These are phyloP conservation scores for Kwoniella shivajii DNA, from an alignment of 1,284 basidiomycete genomes.

Conservation along the genomic window DNA sequence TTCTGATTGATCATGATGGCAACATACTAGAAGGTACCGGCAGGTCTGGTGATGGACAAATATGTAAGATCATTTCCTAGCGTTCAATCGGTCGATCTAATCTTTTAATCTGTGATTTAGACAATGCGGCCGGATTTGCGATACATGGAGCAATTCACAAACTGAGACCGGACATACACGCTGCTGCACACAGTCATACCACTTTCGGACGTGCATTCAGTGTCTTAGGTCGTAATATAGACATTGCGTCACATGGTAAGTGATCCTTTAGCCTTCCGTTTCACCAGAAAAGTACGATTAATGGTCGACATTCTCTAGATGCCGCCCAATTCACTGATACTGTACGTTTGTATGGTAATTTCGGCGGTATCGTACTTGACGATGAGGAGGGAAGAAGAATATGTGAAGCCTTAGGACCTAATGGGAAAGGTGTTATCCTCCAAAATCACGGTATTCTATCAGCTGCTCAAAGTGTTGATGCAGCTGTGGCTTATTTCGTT, in stretches of 20 bases:
- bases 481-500: slow-evolving; percentile 35
- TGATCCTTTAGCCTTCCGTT: not conserved
- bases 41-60: slow-evolving; percentile 36
- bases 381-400: slow-evolving; percentile 53
- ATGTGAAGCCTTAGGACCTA: slow-evolving; percentile 48
- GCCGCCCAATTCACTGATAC: slow-evolving; percentile 42
- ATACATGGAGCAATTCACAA: slow-evolving; percentile 62
- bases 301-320: not conserved
- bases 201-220: slow-evolving; percentile 66
- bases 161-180: slow-evolving; percentile 65
- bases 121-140: slow-evolving; percentile 59
- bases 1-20: slow-evolving; percentile 60
- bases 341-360: slow-evolving; percentile 42
- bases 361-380: slow-evolving; percentile 54
- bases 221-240: slow-evolving; percentile 62
- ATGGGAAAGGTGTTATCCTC: slow-evolving; percentile 46
- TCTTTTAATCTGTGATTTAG: too few species aligned
- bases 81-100: not conserved
- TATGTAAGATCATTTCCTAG: slow-evolving; percentile 25
- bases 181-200: slow-evolving; percentile 67
- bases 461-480: slow-evolving; percentile 26
- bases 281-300: not conserved
- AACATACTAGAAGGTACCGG: slow-evolving; percentile 56
- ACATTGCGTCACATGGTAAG: slow-evolving; percentile 61
- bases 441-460: slow-evolving; percentile 45